Conservation (phyloP, 129 eudicot genomes). For the Tagetes patula region DNA sequence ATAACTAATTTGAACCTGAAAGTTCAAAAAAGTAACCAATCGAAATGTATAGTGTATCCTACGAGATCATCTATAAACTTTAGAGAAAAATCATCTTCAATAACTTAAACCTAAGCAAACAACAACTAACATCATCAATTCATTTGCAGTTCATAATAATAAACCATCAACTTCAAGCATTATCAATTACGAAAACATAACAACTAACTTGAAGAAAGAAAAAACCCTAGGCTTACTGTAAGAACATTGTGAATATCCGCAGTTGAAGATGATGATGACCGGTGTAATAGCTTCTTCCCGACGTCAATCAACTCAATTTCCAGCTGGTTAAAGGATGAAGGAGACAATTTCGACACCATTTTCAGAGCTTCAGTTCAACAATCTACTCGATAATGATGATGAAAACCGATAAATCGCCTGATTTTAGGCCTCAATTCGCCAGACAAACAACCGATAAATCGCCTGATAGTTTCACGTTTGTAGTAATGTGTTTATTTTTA, state of each 20-base stretch:
- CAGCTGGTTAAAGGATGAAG: slow-evolving; percentile 10
- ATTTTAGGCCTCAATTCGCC: not conserved
- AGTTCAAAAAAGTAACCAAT: not conserved
- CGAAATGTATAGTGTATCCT: not conserved
- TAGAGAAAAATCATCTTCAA: not conserved
- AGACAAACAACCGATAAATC: not conserved
- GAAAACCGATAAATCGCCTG: not conserved
- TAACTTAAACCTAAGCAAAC: not conserved
- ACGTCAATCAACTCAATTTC: slow-evolving; percentile 31
- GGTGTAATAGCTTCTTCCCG: slow-evolving; percentile 33
- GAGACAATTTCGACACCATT: slow-evolving; percentile 4
- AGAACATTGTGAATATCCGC: slow-evolving; percentile 43
- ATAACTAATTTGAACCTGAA: not conserved
- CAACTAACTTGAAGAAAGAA: not conserved
- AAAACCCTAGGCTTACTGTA: slow-evolving; percentile 36
- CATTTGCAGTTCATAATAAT: not conserved
- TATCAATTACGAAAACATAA: not conserved
- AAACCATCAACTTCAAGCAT: slow-evolving; percentile 10
- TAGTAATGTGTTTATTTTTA: too few relatives aligned
- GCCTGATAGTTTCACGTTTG: too few relatives aligned
- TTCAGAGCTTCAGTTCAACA: not conserved
- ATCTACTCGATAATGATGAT: not conserved
- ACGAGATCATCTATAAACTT: not conserved
- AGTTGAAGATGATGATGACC: slow-evolving; percentile 23
- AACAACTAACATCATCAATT: not conserved